Percentiles rank a stretch among this genome's conserved stretches.
These are phyloP conservation scores for Colletotrichum phormii DNA, from an alignment of 2,329 filamentous ascomycete species.

Conservation along the genomic window DNA sequence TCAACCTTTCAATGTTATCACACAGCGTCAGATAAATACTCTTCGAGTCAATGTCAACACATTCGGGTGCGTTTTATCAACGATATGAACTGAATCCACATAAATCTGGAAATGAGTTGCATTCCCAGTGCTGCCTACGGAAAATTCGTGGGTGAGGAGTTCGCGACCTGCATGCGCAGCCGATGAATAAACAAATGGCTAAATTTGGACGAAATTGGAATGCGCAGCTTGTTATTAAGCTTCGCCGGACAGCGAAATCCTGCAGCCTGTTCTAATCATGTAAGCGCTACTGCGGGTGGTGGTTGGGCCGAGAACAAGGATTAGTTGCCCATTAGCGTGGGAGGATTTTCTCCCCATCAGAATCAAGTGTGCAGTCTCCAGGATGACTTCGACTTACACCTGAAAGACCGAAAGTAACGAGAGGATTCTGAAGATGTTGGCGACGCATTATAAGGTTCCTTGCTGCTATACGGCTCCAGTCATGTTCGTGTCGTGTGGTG, in stretches of 20 bases:
- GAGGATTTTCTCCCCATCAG: background rate
- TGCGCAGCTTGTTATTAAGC: background rate
- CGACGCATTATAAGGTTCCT: background rate
- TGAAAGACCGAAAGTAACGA: background rate
- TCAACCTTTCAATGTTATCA: too few relatives aligned
- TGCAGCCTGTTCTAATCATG: background rate
- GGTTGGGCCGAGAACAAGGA: background rate
- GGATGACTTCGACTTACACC: background rate
- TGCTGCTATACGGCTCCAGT: background rate
- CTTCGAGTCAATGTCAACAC: background rate
- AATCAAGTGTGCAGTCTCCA: background rate
- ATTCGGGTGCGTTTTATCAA: background rate
- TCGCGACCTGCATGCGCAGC: background rate
- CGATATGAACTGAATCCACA: too few relatives aligned
- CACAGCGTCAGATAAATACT: too few relatives aligned
- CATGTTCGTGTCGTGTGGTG: too few relatives aligned
- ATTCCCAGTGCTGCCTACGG: background rate
- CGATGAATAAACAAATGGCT: background rate
- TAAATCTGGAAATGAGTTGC: background rate
- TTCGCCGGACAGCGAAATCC: background rate
- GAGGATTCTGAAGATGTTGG: background rate
- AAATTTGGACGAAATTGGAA: background rate
- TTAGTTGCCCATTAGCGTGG: background rate
- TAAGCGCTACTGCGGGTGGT: background rate
- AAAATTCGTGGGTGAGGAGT: background rate